Base-by-base conservation (phyloP, 1,284 basidiomycete species). In the Cryptococcus amylolentus region DNA sequence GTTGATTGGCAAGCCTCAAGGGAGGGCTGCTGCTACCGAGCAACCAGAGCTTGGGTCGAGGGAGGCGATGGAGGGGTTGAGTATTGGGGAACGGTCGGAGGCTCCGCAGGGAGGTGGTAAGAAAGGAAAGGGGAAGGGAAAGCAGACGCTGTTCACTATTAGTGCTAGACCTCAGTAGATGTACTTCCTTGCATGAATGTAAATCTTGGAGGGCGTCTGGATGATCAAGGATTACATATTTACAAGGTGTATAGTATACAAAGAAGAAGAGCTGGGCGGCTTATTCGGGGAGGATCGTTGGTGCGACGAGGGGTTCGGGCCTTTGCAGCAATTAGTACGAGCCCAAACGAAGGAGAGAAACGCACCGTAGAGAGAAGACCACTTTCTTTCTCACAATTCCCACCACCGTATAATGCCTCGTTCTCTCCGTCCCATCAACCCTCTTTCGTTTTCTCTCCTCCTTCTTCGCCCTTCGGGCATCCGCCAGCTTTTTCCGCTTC, bases 91-190 rank as follows among this genome's bases (percentile, higher is more conserved):
- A 61, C 39, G 37, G 43, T 20, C n/a, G 54, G 38, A 37, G 26
- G 16, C 50, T 55, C 28, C 16, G 40, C 38, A 43, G 49, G 39
- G 37, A 38, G 70, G 62, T n/a, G 67, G 61, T 20, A 68, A 69
- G 62, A 84, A 84, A 63, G 89, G 86, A 81, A 84, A 85, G 73
- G 86, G 86, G 2, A 91, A 91, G 72, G 83, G 85, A 71, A 91
- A 91, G 76, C 88, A 92, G 79, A 87, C 85, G 20, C 73, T 93
- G 65, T 91, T 92, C 68, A 88, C 79, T 18, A 74, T 78, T 40
- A 75, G 73, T 52, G 72, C 75, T 13, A 62, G 76, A 52, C 73
- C 72, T 12, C 57, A 52, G 28, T 45, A 23, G 13, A 47, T 47
- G 18, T 9, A 47, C 23, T 49, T 4, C 39, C 6, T 14, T 39